Base-by-base conservation (phyloP, 2,329 filamentous ascomycete species). In the Penicillium thymicola region DNA sequence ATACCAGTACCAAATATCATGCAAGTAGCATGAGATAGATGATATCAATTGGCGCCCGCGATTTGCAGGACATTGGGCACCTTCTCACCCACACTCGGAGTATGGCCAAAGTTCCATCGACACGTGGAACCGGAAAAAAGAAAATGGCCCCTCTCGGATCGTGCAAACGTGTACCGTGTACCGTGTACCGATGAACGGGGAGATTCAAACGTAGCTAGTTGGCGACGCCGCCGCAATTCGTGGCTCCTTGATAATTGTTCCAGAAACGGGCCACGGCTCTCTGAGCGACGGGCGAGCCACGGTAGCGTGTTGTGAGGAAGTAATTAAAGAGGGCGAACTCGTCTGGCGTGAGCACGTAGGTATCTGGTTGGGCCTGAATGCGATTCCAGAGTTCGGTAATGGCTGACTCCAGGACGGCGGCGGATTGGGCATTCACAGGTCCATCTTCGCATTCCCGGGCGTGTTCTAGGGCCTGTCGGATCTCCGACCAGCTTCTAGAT, bases 321-420 rank as follows among this genome's bases (percentile, higher is more conserved):
- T 88, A 93, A 78, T 94, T 95, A 83, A 95, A 92, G 58, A 95
- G 81, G 53, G 89, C 85, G 68, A 94, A 95, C 75, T 96, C 90
- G 73, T 90, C 85, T 60, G 82, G 79, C 34, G 79, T 85, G 78
- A 95, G 85, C 61, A 94, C 74, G 73, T 93, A 95, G n/a, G 79
- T 78, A 50, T 76, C 71, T 1, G 89, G 89, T 32, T 87, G 78
- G 4, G 79, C 78, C 65, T 86, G 76, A 55, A 95, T 81, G 65
- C 84, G 86, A 42, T 69, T 70, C 89, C 89, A 93, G 61, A 92
- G 83, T 60, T 82, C 78, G 2, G 75, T 69, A 48, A 91, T 77
- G 30, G 84, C 86, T 49, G 72, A 72, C 69, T 92, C 86, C 38
- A 96, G 84, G 55, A 88, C 85, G 59, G 78, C 77, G 67, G 79